Evolutionary conservation across 1,139 yeast species (phyloP).

Genomic region (Wickerhamomyces sp.): DNA sequence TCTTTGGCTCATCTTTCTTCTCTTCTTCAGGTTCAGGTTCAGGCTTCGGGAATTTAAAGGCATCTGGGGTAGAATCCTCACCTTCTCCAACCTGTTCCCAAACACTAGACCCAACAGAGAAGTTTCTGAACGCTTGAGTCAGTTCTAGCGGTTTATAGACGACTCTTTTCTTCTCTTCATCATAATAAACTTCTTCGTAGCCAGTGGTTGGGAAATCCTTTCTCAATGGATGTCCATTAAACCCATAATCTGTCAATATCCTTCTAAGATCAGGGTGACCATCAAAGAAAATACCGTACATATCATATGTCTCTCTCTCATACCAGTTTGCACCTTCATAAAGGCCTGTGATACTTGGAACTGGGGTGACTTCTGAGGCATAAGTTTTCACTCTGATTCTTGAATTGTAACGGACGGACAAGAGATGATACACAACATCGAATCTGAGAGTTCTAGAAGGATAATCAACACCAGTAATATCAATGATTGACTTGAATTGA

Average conservation of each 20-base stretch:
- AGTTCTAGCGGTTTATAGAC: slow-evolving; percentile 87
- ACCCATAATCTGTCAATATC: slow-evolving; percentile 89
- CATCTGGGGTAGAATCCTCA: slow-evolving; percentile 73
- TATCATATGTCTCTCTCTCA: slow-evolving; percentile 83
- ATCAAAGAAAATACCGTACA: slow-evolving; percentile 82
- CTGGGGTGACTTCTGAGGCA: slow-evolving; percentile 78
- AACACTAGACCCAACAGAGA: slow-evolving; percentile 79
- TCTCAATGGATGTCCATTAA: slow-evolving; percentile 88
- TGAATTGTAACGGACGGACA: slow-evolving; percentile 79
- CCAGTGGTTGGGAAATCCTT: slow-evolving; percentile 94
- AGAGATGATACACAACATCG: slow-evolving; percentile 79
- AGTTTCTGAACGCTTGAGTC: slow-evolving; percentile 90
- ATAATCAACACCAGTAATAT: slow-evolving; percentile 82
- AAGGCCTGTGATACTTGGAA: slow-evolving; percentile 68
- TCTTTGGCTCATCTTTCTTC: slow-evolving; percentile 20
- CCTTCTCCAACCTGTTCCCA: slow-evolving; percentile 95
- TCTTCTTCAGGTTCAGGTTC: slow-evolving; percentile 65
- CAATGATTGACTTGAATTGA: slow-evolving; percentile 75
- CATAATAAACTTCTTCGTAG: slow-evolving; percentile 84
- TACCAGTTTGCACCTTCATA: slow-evolving; percentile 86
- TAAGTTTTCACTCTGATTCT: slow-evolving; percentile 87
- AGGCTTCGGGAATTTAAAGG: slow-evolving; percentile 77
- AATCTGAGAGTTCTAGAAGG: slow-evolving; percentile 82
- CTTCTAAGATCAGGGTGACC: slow-evolving; percentile 89
- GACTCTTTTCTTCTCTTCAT: slow-evolving; percentile 85